These are phyloP conservation scores for Neofusicoccum cordaticola DNA, from an alignment of 2,329 filamentous ascomycete species.

Conservation along the genomic window DNA sequence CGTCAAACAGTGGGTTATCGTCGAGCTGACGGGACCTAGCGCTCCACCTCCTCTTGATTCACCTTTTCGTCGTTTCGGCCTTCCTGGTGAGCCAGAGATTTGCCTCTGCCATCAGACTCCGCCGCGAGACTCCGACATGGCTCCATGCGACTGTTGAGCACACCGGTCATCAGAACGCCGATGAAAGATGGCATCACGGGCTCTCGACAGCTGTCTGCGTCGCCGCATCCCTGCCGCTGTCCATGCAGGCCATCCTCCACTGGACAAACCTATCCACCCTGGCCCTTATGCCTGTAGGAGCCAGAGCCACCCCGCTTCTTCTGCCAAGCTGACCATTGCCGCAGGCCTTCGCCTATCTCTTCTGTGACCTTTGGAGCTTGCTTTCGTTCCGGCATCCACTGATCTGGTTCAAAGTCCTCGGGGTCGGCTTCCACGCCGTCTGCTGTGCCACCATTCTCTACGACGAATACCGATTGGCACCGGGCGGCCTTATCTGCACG, in stretches of 20 bases:
- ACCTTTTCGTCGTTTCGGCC: constrained; percentile 18
- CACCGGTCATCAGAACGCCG: not conserved
- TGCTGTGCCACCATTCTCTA: constrained; percentile 2
- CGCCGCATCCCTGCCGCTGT: constrained; percentile 26
- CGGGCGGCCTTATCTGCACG: not conserved
- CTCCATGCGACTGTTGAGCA: not conserved
- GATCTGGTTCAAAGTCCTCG: constrained; percentile 30
- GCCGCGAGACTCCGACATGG: not conserved
- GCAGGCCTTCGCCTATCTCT: constrained; percentile 20
- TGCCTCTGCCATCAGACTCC: not conserved
- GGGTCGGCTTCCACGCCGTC: constrained; percentile 15
- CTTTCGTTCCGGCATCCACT: constrained; percentile 23
- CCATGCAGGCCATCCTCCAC: constrained; percentile 31
- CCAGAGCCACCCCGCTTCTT: not conserved
- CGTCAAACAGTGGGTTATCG: not conserved
- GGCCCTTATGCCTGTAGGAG: constrained; percentile 30
- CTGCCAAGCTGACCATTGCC: constrained; percentile 19
- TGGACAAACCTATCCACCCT: constrained; percentile 31
- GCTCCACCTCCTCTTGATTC: constrained; percentile 24
- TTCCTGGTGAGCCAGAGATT: not conserved
- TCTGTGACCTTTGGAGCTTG: constrained; percentile 21
- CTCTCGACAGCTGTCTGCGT: constrained; percentile 16
- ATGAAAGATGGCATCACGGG: not conserved
- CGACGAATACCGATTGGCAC: constrained; percentile 9
- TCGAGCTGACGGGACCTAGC: constrained; percentile 9